phyloP scores from a whole-genome alignment of 371 early-diverging fungal genomes.

The Phascolomyces articulosus region DNA sequence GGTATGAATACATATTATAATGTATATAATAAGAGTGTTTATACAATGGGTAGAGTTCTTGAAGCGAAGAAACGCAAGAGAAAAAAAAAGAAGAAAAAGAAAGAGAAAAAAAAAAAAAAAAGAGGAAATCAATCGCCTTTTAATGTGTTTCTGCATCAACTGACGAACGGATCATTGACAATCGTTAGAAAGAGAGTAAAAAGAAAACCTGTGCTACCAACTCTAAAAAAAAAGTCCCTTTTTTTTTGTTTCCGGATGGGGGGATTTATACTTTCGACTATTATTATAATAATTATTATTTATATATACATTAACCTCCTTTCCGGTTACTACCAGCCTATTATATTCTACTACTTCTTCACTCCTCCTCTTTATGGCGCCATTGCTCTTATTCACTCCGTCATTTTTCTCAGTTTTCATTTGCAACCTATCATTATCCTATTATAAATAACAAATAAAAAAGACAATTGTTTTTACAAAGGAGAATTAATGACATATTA shows the following conservation, averaged over 20 bases:
- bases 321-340: background rate
- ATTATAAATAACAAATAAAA: background rate
- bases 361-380: background rate
- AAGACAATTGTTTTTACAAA: background rate
- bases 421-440: too few relatives aligned
- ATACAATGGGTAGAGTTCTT: too few relatives aligned
- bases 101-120: background rate
- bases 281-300: too few relatives aligned
- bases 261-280: too few relatives aligned
- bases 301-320: too few relatives aligned
- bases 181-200: background rate
- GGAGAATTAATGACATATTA: background rate
- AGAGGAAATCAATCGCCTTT: conserved; percentile 3
- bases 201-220: background rate
- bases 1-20: background rate
- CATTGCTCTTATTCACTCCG: background rate
- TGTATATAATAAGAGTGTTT: too few relatives aligned
- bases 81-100: conserved; percentile 1
- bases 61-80: background rate
- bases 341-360: background rate
- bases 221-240: background rate
- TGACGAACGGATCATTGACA: conserved; percentile 13
- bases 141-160: conserved; percentile 14
- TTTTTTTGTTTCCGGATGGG: background rate
- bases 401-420: background rate